Conservation (phyloP, 176 grass and related monocot genomes). For the Oryza longistaminata region DNA sequence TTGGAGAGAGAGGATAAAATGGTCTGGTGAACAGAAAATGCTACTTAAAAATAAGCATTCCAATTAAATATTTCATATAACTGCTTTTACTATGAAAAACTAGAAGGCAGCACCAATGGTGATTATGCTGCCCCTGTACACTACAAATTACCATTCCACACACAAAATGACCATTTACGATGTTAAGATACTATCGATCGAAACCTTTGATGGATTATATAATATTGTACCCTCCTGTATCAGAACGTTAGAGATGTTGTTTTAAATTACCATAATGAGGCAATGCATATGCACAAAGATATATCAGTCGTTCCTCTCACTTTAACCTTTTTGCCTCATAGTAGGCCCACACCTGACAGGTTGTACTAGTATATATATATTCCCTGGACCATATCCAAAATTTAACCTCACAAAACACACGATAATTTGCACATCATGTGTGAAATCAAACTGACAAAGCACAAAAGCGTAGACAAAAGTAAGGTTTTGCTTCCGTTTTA, state of each 20-base stretch:
- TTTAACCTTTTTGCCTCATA: conserved; percentile 9
- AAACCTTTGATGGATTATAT: not conserved
- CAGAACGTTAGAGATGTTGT: not conserved
- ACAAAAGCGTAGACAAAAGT: conserved; percentile 25
- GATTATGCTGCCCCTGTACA: not conserved
- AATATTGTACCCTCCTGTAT: not conserved
- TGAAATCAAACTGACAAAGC: conserved; percentile 38
- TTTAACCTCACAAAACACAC: conserved; percentile 25
- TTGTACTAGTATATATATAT: not conserved
- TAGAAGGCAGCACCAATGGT: not conserved
- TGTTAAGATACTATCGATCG: too few relatives aligned
- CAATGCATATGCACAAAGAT: conserved; percentile 1
- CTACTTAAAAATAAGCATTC: conserved; percentile 2
- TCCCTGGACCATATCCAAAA: conserved; percentile 14
- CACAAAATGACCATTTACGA: too few relatives aligned
- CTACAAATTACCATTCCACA: too few relatives aligned
- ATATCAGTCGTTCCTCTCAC: not conserved
- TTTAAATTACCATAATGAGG: conserved; percentile 18
- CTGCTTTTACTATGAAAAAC: not conserved
- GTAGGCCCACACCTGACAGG: conserved; percentile 19
- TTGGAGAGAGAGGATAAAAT: not conserved
- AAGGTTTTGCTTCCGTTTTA: conserved; percentile 44
- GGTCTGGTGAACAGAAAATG: not conserved
- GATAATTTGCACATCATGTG: conserved; percentile 23
- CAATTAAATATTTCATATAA: not conserved